Evolutionary conservation across 2,329 filamentous ascomycete genomes (phyloP).

Genomic region (Incumbomyces delicatus): DNA sequence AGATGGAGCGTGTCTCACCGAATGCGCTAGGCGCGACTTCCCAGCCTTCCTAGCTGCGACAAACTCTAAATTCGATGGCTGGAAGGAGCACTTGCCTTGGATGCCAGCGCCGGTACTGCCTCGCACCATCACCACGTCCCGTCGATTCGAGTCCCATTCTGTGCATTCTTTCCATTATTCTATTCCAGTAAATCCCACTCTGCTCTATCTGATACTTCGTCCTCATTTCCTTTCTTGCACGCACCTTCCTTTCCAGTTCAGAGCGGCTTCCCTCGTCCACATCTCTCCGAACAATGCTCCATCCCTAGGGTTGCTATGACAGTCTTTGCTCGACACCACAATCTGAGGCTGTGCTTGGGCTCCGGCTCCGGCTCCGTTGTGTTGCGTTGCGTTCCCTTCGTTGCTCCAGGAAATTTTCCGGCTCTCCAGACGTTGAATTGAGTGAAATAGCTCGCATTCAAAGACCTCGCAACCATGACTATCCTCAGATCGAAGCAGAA

Average conservation of each 20-base stretch:
- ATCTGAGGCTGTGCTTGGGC: not conserved
- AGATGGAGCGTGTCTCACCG: conserved; percentile 1
- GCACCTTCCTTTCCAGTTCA: not conserved
- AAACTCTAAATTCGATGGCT: conserved; percentile 6
- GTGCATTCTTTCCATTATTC: too few species aligned
- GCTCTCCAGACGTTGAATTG: too few species aligned
- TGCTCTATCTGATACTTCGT: too few species aligned
- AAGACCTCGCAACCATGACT: conserved; percentile 10
- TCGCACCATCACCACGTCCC: not conserved
- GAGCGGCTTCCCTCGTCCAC: not conserved
- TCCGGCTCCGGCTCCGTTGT: too few species aligned
- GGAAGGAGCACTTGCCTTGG: conserved; percentile 2
- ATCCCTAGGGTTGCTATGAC: too few species aligned
- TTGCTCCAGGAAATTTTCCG: too few species aligned
- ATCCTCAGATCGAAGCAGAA: conserved; percentile 13
- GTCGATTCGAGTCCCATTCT: not conserved
- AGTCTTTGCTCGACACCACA: not conserved
- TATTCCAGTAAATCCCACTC: too few species aligned
- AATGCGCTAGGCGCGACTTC: not conserved
- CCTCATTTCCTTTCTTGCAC: not conserved
- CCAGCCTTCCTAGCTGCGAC: conserved; percentile 1
- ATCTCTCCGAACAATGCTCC: not conserved
- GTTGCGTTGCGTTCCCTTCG: too few species aligned
- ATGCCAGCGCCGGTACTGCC: not conserved
- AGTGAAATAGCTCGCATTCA: too few species aligned